These are phyloP conservation scores for Epicoccum sorghinum DNA, from an alignment of 2,329 filamentous ascomycete species.

Conservation along the genomic window DNA sequence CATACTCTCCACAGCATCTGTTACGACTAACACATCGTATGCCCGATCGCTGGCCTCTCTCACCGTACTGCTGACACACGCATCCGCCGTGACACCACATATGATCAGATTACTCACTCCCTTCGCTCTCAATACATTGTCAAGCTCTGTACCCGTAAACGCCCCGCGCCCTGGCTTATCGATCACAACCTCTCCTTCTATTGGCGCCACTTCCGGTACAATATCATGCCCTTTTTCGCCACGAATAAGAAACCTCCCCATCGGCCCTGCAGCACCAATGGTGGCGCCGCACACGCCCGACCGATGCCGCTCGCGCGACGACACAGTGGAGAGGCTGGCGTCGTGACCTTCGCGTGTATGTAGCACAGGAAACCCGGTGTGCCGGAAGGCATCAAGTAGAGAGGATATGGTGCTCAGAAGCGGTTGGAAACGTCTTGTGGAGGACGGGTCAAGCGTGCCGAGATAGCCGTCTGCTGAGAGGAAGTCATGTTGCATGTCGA, in stretches of 20 bases:
- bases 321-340: constrained; percentile 62
- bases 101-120: constrained; percentile 60
- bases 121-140: constrained; percentile 57
- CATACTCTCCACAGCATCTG: constrained; percentile 52
- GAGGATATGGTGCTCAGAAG: constrained; percentile 53
- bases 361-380: constrained; percentile 51
- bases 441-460: constrained; percentile 54
- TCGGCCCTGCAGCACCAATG: constrained; percentile 59
- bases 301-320: constrained; percentile 59
- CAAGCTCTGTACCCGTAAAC: constrained; percentile 62
- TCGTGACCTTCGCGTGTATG: constrained; percentile 62
- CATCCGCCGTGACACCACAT: constrained; percentile 62
- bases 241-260: constrained; percentile 64
- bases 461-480: constrained; percentile 58
- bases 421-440: constrained; percentile 47
- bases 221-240: constrained; percentile 65
- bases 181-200: constrained; percentile 56
- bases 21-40: constrained; percentile 60
- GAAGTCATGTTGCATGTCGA: constrained; percentile 64
- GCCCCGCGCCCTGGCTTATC: constrained; percentile 62
- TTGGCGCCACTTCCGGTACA: constrained; percentile 59
- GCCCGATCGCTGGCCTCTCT: constrained; percentile 62
- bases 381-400: constrained; percentile 53
- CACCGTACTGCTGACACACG: constrained; percentile 62
- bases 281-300: constrained; percentile 60